A percentile compares a stretch with the other conserved stretches of the same genome.
phyloP scores from a whole-genome alignment of 305 asterid species.

The Caryopteris hybrid region DNA sequence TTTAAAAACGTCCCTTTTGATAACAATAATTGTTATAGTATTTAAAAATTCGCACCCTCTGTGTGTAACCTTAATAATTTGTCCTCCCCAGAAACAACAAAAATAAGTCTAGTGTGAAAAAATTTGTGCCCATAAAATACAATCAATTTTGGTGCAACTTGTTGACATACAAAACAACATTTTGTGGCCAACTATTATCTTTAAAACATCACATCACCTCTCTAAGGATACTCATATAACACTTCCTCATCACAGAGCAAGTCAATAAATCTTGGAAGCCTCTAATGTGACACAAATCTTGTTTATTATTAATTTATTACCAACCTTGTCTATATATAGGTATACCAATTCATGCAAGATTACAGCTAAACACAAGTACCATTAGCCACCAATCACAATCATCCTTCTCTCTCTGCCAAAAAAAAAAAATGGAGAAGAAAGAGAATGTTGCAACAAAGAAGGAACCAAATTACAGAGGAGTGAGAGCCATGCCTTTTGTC shows the following conservation, averaged over 20 bases:
- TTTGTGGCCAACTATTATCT: conserved; percentile 2
- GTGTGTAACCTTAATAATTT: too few species aligned
- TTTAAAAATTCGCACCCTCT: too few species aligned
- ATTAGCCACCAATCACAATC: neutral
- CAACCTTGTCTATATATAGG: neutral
- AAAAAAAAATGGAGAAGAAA: conserved; percentile 29
- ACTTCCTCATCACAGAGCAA: neutral
- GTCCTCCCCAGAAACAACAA: neutral
- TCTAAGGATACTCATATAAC: too few species aligned
- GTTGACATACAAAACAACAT: neutral
- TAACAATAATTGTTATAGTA: too few species aligned
- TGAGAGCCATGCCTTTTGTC: conserved; percentile 65
- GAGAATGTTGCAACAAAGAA: conserved; percentile 16
- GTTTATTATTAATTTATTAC: neutral
- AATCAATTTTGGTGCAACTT: too few species aligned
- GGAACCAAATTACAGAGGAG: conserved; percentile 53
- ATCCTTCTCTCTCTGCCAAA: neutral
- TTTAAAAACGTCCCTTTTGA: too few species aligned
- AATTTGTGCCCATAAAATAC: neutral
- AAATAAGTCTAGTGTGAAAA: too few species aligned
- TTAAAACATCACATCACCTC: neutral
- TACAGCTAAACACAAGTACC: neutral
- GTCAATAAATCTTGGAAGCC: neutral
- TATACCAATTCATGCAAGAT: neutral
- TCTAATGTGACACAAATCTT: neutral